Evolutionary conservation across 192 early-diverging fungal genomes (phyloP).

Genomic region (Entomortierella beljakovae): DNA sequence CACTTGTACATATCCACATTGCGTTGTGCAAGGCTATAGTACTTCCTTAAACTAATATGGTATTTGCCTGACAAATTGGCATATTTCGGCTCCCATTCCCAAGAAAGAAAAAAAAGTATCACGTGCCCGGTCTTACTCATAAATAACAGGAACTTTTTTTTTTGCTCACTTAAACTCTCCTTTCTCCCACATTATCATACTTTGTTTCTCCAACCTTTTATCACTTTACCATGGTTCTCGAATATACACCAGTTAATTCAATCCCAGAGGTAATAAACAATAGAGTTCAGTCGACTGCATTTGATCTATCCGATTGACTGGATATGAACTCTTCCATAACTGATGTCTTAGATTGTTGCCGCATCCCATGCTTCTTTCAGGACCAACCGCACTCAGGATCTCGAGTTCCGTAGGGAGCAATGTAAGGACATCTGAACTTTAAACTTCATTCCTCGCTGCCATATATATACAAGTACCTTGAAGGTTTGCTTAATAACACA

Average conservation of each 20-base stretch:
- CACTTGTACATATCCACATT: no score
- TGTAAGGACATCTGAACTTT: no score
- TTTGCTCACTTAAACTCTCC: neutral
- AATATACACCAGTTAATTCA: constrained; percentile 24
- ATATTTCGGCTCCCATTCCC: no score
- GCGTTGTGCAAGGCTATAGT: no score
- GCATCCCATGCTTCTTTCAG: constrained; percentile 12
- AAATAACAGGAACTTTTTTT: no score
- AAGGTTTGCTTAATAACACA: neutral
- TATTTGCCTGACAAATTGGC: no score
- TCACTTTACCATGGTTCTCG: constrained; percentile 11
- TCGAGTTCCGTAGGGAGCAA: constrained; percentile 70
- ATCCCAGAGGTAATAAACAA: constrained; percentile 38
- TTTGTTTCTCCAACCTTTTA: neutral
- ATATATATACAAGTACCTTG: no score
- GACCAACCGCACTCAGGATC: constrained; percentile 49
- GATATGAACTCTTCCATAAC: neutral
- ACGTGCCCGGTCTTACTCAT: no score
- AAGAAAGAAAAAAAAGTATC: no score
- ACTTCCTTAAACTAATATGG: no score
- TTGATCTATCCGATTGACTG: neutral
- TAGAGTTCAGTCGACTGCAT: no score
- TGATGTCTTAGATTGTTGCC: constrained; percentile 36
- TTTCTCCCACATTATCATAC: neutral
- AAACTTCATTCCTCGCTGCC: no score